A percentile compares a stretch with the other conserved stretches of the same genome.
Evolutionary conservation across 2,329 filamentous ascomycete genomes (phyloP).

Genomic region (Fusarium sp.): DNA sequence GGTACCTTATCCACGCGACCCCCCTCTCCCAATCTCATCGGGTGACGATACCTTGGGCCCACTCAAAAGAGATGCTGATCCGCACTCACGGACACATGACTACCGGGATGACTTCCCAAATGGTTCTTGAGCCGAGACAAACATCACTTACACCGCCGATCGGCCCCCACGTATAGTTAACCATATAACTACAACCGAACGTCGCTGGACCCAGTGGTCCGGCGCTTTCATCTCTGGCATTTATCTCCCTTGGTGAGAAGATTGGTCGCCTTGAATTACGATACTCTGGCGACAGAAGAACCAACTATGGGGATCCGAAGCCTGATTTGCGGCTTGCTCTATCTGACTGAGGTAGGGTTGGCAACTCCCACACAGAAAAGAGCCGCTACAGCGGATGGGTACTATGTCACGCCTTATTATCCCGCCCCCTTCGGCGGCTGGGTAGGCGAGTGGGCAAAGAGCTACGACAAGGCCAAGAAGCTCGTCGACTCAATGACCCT

Average conservation of each 20-base stretch:
- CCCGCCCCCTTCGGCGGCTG: conserved; percentile 77
- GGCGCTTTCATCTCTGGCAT: background rate
- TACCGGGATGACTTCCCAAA: background rate
- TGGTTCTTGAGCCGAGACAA: background rate
- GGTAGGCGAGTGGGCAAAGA: conserved; percentile 70
- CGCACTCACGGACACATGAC: conserved; percentile 2
- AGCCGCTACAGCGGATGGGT: conserved; percentile 32
- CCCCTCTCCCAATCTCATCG: background rate
- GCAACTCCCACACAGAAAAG: background rate
- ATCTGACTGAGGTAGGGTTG: background rate
- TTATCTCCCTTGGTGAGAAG: background rate
- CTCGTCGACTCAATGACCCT: conserved; percentile 79
- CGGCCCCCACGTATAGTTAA: background rate
- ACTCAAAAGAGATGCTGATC: background rate
- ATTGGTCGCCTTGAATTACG: background rate
- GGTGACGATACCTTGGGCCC: background rate
- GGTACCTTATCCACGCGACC: background rate
- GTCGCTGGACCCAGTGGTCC: background rate
- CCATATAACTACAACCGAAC: background rate
- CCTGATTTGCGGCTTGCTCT: background rate
- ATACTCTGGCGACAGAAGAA: background rate
- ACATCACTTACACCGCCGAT: background rate
- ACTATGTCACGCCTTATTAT: conserved; percentile 66
- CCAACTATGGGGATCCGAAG: background rate
- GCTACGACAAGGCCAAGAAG: conserved; percentile 72